phyloP scores from a whole-genome alignment of 1,284 basidiomycete species.

The Earliella scabrosa region DNA sequence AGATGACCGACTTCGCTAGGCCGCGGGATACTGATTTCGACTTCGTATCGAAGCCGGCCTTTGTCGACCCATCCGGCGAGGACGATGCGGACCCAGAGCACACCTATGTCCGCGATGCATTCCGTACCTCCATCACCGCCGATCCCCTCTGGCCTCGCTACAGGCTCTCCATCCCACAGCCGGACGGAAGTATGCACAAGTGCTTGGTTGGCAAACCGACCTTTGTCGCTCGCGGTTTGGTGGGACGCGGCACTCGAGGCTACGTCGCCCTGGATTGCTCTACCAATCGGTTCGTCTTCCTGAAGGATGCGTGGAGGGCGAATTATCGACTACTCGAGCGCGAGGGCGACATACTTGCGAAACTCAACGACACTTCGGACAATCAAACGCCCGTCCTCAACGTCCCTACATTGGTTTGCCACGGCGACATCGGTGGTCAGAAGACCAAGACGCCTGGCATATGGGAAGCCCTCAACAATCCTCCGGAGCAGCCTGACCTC shows the following conservation, averaged over 20 bases:
- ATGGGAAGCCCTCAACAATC: background rate
- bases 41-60: background rate
- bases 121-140: background rate
- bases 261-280: background rate
- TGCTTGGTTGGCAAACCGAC: slow-evolving; percentile 7
- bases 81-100: background rate
- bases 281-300: background rate
- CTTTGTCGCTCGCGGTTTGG: background rate
- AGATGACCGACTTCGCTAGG: background rate
- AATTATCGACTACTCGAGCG: background rate
- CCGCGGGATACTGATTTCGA: background rate
- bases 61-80: background rate
- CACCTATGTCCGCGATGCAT: background rate
- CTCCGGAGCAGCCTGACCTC: too few species aligned
- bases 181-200: background rate
- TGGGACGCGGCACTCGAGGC: slow-evolving; percentile 1
- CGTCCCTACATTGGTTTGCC: slow-evolving; percentile 2
- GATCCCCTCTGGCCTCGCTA: background rate
- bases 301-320: slow-evolving; percentile 7
- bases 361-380: background rate
- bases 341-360: background rate
- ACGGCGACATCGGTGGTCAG: slow-evolving; percentile 6
- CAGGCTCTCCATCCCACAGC: background rate
- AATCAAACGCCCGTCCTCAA: background rate
- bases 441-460: background rate